These are phyloP conservation scores for Apiospora kogelbergensis DNA, from an alignment of 2,329 filamentous ascomycete genomes.

Conservation along the genomic window DNA sequence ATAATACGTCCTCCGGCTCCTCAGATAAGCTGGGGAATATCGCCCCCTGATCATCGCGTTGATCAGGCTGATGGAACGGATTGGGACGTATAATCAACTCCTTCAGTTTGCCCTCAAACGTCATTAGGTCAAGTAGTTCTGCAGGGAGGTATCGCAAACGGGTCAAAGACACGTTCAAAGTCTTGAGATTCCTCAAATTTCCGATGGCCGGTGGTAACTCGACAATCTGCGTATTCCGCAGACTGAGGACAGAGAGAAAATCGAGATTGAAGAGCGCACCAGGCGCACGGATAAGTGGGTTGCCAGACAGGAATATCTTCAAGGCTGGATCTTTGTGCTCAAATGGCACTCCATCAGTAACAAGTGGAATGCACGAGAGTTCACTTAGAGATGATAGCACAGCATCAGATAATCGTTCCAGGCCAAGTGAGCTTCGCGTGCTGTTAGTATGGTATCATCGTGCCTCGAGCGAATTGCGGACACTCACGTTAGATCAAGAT, in stretches of 20 bases:
- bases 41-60: not conserved
- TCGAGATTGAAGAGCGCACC: slow-evolving; percentile 61
- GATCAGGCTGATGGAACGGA: slow-evolving; percentile 45
- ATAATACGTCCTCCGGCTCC: not conserved
- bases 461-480: not conserved
- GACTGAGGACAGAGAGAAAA: slow-evolving; percentile 62
- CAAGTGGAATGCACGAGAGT: slow-evolving; percentile 53
- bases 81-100: slow-evolving; percentile 63
- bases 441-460: not conserved
- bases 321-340: slow-evolving; percentile 58
- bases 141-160: slow-evolving; percentile 59
- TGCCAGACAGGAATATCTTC: slow-evolving; percentile 61
- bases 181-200: slow-evolving; percentile 56
- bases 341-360: slow-evolving; percentile 58
- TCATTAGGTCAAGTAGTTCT: slow-evolving; percentile 60
- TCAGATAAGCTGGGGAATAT: not conserved
- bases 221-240: slow-evolving; percentile 62
- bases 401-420: slow-evolving; percentile 55
- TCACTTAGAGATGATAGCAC: slow-evolving; percentile 57
- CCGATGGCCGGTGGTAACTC: slow-evolving; percentile 62
- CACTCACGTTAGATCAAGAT: slow-evolving; percentile 61
- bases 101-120: slow-evolving; percentile 42
- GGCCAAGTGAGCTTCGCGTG: slow-evolving; percentile 38
- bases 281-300: slow-evolving; percentile 57
- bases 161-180: slow-evolving; percentile 68